A percentile compares a stretch with the other conserved stretches of the same genome.
Evolutionary conservation across 2,329 filamentous ascomycete genomes (phyloP).

Genomic region (Penicillium vulpinum): DNA sequence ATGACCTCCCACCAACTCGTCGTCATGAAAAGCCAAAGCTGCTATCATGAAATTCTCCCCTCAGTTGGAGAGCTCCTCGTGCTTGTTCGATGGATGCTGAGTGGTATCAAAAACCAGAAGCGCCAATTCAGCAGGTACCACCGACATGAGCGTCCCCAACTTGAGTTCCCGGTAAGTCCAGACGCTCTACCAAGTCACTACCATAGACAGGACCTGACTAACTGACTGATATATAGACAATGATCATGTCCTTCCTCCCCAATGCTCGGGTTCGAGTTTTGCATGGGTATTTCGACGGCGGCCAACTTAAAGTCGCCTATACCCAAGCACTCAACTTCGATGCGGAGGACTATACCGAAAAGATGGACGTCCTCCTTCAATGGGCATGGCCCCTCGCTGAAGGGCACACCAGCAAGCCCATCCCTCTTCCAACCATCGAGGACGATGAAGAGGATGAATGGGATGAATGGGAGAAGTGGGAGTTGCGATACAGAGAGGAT

Average conservation of each 20-base stretch:
- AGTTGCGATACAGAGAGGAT: background rate
- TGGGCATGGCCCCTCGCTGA: slow-evolving; percentile 7
- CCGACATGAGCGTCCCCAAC: background rate
- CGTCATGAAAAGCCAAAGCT: slow-evolving; percentile 5
- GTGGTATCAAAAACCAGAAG: background rate
- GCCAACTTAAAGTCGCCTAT: slow-evolving; percentile 7
- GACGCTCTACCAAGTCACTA: background rate
- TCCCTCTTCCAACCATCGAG: slow-evolving; percentile 6
- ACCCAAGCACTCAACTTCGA: slow-evolving; percentile 11
- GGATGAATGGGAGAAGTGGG: background rate
- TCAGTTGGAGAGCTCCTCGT: slow-evolving; percentile 10
- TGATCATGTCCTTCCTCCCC: slow-evolving; percentile 14
- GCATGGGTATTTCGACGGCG: slow-evolving; percentile 10
- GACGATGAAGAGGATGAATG: slow-evolving; percentile 10
- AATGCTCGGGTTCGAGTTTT: slow-evolving; percentile 10
- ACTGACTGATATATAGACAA: slow-evolving; percentile 4
- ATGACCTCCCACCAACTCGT: background rate
- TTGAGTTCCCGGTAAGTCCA: slow-evolving; percentile 10
- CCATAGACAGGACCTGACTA: background rate
- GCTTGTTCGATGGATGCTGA: slow-evolving; percentile 14
- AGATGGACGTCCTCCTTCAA: slow-evolving; percentile 8
- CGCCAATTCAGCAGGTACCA: background rate
- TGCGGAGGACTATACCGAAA: background rate
- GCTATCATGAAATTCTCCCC: background rate
- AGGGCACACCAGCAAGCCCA: slow-evolving; percentile 1